Evolutionary conservation across 2,329 filamentous ascomycete species (phyloP).

Genomic region (Hortaea sp.): DNA sequence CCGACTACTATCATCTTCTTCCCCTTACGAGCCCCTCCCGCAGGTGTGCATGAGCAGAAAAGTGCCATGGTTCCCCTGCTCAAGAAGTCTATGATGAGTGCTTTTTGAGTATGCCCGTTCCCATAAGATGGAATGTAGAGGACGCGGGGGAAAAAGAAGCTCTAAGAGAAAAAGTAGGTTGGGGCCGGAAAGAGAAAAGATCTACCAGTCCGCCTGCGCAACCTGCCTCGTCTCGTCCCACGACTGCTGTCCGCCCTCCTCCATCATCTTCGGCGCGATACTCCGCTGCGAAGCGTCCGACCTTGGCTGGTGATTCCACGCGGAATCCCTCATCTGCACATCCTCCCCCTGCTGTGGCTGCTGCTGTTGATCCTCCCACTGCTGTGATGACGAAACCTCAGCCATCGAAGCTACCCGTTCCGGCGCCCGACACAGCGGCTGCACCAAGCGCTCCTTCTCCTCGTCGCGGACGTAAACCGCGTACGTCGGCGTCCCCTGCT

Average conservation of each 20-base stretch:
- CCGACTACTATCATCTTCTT: no score
- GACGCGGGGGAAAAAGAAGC: no score
- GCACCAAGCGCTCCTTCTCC: constrained; percentile 48
- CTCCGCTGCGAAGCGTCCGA: background rate
- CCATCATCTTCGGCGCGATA: constrained; percentile 2
- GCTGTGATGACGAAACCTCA: no score
- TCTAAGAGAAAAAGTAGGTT: no score
- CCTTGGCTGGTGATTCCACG: background rate
- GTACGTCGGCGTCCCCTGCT: constrained; percentile 69
- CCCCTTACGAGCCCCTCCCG: no score
- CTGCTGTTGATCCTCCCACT: background rate
- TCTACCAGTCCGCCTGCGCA: constrained; percentile 5
- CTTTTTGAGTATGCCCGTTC: no score
- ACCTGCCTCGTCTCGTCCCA: constrained; percentile 9
- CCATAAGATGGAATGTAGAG: no score
- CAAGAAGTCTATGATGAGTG: no score
- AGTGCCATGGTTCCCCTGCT: no score
- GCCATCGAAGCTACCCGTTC: constrained; percentile 6
- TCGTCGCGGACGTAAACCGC: constrained; percentile 71
- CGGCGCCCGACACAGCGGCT: constrained; percentile 29
- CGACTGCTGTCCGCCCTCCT: constrained; percentile 2
- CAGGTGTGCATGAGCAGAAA: no score
- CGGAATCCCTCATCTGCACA: constrained; percentile 1
- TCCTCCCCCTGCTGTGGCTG: background rate
- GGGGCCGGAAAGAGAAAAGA: no score